Evolutionary conservation across 345 rosid species (phyloP), one percentile per base, ranked within the genome.

Genomic region (Arabis hirsuta): DNA sequence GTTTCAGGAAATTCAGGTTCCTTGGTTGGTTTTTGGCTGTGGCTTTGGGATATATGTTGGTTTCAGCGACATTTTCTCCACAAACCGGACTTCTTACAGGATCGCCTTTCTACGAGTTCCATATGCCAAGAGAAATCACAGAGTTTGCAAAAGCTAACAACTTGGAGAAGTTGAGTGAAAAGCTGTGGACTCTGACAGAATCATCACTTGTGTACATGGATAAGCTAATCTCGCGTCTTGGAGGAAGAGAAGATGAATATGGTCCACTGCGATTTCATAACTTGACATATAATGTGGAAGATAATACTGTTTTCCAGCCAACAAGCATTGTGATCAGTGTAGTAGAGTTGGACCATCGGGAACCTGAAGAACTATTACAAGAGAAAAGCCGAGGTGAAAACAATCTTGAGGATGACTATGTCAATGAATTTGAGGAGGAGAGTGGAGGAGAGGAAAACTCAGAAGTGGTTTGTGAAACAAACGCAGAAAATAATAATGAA

Each of bases 221-320:
- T n/a, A 72, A 80, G 62, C 62, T 81, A 63, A 44, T 84, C 55
- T 67, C 76, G 62, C 46, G 71, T 54, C 76, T 79, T 16, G 69
- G 72, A 68, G 72, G 26, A 27, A 8, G 16, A 5, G 11, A 69
- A 19, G 50, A 51, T 76, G 78, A 42, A 19, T 66, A 62, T 61
- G 78, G 65, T 57, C 72, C 70, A 4, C 34, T 86, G 42, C 77
- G 76, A 65, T 92, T 79, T 62, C 74, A 76, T 42, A 90, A 92
- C 79, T 78, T 81, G 83, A 86, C 90, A n/a, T 54, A 42, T 66
- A 61, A 68, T 78, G 54, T 82, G 0, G 81, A 85, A 53, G 78
- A 73, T 60, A 26, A 46, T 29, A 81, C 75, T 45, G 77, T 64
- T 20, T 76, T 69, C 55, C 8, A 53, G 48, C 73, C 62, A 29